Conservation (phyloP, 2,329 filamentous ascomycete genomes). For the Ceratocystis alfenasii region DNA sequence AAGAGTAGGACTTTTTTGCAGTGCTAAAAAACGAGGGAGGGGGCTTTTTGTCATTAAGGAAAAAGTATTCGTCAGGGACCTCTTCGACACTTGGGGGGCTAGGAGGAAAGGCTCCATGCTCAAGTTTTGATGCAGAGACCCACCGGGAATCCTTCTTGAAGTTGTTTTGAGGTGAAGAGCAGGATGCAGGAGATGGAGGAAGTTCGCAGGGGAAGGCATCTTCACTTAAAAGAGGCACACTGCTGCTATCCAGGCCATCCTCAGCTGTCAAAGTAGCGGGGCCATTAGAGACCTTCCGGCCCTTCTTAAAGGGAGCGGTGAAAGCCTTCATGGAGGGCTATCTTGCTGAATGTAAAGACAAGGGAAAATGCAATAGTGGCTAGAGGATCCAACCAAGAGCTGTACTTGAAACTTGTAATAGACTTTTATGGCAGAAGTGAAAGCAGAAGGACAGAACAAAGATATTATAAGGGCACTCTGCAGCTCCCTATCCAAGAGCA, state of each 20-base stretch:
- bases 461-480: neutral
- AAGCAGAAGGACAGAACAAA: neutral
- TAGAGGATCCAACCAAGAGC: neutral
- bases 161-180: neutral
- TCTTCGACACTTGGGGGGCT: constrained; percentile 15
- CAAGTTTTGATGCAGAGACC: neutral
- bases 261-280: neutral
- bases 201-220: neutral
- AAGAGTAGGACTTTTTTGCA: constrained; percentile 17
- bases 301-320: constrained; percentile 21
- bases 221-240: constrained; percentile 13
- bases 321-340: constrained; percentile 20
- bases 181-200: constrained; percentile 1
- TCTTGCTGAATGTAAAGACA: neutral
- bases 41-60: constrained; percentile 15
- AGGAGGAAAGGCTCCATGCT: neutral
- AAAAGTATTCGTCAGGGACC: constrained; percentile 14
- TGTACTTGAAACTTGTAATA: neutral
- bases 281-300: constrained; percentile 12
- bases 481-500: neutral
- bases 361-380: neutral
- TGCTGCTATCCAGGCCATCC: constrained; percentile 14
- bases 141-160: constrained; percentile 10
- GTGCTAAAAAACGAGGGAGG: constrained; percentile 13
- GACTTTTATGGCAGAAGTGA: neutral